These are phyloP conservation scores for Podospora pseudoanserina DNA, from an alignment of 495 filamentous ascomycete species.

Conservation along the genomic window DNA sequence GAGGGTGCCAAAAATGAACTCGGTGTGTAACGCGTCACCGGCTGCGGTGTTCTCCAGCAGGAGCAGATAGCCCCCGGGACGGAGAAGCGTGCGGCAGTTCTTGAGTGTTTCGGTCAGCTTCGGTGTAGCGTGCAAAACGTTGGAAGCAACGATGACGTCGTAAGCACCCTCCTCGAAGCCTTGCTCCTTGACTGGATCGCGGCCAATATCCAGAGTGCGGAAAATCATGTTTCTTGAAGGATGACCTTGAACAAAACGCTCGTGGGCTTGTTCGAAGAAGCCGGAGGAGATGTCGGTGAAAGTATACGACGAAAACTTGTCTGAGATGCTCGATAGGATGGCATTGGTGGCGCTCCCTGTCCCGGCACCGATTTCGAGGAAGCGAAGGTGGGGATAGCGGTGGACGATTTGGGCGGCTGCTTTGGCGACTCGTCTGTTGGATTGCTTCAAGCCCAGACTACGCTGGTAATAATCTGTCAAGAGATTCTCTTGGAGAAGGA, in stretches of 20 bases:
- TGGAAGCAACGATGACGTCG: conserved; percentile 54
- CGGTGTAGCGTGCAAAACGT: conserved; percentile 31
- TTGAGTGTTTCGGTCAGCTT: background rate
- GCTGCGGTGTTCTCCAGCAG: background rate
- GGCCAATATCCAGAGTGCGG: conserved; percentile 45
- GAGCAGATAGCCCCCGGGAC: background rate
- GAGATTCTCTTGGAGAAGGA: background rate
- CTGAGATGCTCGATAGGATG: conserved; percentile 29
- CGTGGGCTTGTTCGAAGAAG: conserved; percentile 48
- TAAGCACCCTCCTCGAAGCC: conserved; percentile 47
- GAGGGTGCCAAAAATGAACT: background rate
- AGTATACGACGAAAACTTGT: conserved; percentile 39
- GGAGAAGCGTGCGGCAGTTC: background rate
- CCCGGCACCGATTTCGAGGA: conserved; percentile 53
- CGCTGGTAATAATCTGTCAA: background rate
- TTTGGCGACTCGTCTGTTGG: background rate
- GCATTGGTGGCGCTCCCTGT: conserved; percentile 48
- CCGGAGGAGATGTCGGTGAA: conserved; percentile 52
- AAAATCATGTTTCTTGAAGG: conserved; percentile 39
- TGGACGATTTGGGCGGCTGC: background rate
- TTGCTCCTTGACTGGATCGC: conserved; percentile 43
- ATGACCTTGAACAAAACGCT: conserved; percentile 37
- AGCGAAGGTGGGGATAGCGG: background rate
- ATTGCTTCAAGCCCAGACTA: background rate
- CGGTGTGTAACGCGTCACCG: background rate